These are phyloP conservation scores for Fusarium mundagurra DNA, from an alignment of 2,329 filamentous ascomycete species.

Conservation along the genomic window DNA sequence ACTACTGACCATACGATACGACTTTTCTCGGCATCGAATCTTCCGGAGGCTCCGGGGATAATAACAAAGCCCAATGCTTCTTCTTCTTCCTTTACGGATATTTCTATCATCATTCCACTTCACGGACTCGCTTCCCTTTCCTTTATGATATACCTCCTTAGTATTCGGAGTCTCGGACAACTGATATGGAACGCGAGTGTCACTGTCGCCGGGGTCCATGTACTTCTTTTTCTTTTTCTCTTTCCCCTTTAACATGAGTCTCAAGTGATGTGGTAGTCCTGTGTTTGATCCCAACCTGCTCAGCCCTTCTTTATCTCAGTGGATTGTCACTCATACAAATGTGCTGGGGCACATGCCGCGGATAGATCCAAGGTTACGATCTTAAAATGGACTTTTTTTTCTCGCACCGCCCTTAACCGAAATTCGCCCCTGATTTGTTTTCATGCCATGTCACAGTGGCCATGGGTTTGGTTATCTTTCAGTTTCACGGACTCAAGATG, in stretches of 20 bases:
- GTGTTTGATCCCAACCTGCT: background rate
- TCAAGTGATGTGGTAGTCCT: slow-evolving; percentile 8
- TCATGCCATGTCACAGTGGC: slow-evolving; percentile 3
- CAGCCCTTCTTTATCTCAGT: slow-evolving; percentile 2
- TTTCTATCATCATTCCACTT: slow-evolving; percentile 7
- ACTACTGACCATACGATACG: slow-evolving; percentile 8
- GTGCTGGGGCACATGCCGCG: slow-evolving; percentile 20
- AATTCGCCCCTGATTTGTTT: slow-evolving; percentile 22
- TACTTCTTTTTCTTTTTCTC: background rate
- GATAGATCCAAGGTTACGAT: slow-evolving; percentile 32
- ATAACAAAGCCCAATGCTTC: background rate
- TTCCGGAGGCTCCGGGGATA: slow-evolving; percentile 15
- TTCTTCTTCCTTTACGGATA: slow-evolving; percentile 13
- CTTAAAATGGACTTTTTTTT: background rate
- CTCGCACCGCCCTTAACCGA: slow-evolving; percentile 20
- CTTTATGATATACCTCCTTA: background rate
- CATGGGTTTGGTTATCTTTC: slow-evolving; percentile 23
- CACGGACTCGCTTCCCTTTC: slow-evolving; percentile 2
- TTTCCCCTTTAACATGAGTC: background rate
- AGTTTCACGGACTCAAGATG: slow-evolving; percentile 2
- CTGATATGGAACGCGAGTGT: background rate
- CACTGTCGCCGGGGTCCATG: background rate
- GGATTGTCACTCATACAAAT: slow-evolving; percentile 7
- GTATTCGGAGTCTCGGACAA: background rate
- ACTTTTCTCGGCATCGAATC: background rate